Evolutionary conservation across 2,329 filamentous ascomycete genomes (phyloP), one percentile per base, ranked within the genome.

Genomic region (Gliomastix tumulicola): DNA sequence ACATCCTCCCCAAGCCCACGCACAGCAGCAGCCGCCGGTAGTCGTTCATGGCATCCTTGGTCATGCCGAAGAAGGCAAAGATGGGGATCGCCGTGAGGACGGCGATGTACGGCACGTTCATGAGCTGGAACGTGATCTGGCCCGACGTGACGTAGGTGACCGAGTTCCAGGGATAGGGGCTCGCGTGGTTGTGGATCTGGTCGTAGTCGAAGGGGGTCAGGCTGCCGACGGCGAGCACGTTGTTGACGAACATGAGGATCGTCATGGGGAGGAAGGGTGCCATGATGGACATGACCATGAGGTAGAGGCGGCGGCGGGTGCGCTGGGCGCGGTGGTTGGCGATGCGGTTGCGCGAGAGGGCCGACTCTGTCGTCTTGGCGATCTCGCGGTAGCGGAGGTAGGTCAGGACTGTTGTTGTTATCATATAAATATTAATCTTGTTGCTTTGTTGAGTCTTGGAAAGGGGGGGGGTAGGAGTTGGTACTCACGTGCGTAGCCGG

Each of bases 21-120:
- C 41, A 43, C 6, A 72, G 47, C 6, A 68, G 45, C 6, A 50
- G 44, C 2, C 43, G 36, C 16, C 70, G 60, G 49, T 77, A 77
- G 36, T 57, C 57, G 39, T 71, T 70, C 41, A 67, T 55, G 10
- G 70, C 69, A 21, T 77, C 73, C 19, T 61, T 62, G n/a, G 69
- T 74, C 40, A 65, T 65, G 32, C 75, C 74, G 38, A 78, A 79
- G 52, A 74, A 75, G 21, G 65, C 30, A 30, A 76, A 69, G 33
- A 77, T 61, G 32, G 66, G 60, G 2, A 70, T 47, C 5, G 62
- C 56, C 3, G 69, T 65, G 3, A 71, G 34, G 36, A 74, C 68
- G 17, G 63, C 43, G 16, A 76, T 60, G 55, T 71, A 79, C 36
- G 58, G 60, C 40, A 63, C 60, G 44, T 72, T 70, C 45, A 72